These are phyloP conservation scores for Juglanconis juglandina DNA, from an alignment of 2,329 filamentous ascomycete species.

Conservation along the genomic window DNA sequence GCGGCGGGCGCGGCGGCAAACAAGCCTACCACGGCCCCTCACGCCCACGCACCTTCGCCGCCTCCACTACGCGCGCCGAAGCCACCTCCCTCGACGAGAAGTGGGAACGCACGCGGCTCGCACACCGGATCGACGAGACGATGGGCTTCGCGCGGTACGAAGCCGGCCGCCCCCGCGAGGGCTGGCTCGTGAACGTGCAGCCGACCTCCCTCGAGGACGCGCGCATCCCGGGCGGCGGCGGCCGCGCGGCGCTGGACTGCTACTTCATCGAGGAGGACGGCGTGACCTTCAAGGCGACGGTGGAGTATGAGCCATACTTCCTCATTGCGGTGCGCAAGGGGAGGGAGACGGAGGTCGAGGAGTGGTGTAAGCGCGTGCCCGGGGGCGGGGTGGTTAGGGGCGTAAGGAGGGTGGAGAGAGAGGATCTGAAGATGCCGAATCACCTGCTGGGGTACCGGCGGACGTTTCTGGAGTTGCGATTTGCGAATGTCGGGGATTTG, in stretches of 20 bases:
- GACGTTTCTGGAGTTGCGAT: conserved; percentile 82
- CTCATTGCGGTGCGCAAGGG: conserved; percentile 85
- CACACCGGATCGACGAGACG: conserved; percentile 85
- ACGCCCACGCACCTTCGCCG: conserved; percentile 73
- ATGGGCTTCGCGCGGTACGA: conserved; percentile 95
- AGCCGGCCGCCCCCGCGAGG: conserved; percentile 71
- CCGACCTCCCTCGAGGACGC: conserved; percentile 84
- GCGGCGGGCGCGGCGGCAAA: conserved; percentile 36
- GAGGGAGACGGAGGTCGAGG: conserved; percentile 88
- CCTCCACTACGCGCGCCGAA: conserved; percentile 72
- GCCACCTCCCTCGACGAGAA: conserved; percentile 90
- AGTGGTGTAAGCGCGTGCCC: conserved; percentile 79
- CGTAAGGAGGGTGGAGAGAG: conserved; percentile 77
- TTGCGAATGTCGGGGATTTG: conserved; percentile 83
- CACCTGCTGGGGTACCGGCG: conserved; percentile 87
- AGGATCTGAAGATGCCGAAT: conserved; percentile 92
- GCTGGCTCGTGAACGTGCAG: conserved; percentile 96
- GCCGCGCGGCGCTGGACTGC: conserved; percentile 87
- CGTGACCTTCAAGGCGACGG: conserved; percentile 88
- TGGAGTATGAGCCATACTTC: conserved; percentile 97
- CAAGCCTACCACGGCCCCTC: conserved; percentile 66
- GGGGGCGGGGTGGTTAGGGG: conserved; percentile 79
- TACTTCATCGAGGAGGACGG: conserved; percentile 93
- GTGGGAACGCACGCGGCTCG: conserved; percentile 77
- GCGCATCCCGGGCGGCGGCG: conserved; percentile 77